Evolutionary conservation across 371 early-diverging fungal species (phyloP).

Genomic region (Mortierella sp.): DNA sequence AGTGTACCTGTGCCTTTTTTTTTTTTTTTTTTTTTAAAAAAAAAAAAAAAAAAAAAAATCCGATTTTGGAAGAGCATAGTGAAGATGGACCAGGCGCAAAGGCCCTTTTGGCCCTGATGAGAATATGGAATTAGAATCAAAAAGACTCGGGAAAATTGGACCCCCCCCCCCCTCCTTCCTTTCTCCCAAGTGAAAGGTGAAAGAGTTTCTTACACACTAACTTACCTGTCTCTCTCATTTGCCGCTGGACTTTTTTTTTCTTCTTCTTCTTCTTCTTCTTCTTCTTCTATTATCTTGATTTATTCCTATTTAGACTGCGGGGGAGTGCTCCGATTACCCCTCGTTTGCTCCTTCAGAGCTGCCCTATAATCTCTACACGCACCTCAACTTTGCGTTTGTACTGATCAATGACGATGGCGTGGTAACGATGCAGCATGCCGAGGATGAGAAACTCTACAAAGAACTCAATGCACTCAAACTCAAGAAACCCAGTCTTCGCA

Average conservation of each 20-base stretch:
- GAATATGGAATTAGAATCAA: constrained; percentile 29
- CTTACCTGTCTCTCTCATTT: no score
- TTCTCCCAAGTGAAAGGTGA: no score
- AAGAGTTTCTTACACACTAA: no score
- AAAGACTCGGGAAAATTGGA: no score
- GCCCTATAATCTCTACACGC: constrained; percentile 42
- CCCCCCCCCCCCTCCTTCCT: no score
- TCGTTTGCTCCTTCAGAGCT: constrained; percentile 37
- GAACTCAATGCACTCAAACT: constrained; percentile 41
- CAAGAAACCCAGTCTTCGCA: constrained; percentile 36
- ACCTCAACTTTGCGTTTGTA: constrained; percentile 47
- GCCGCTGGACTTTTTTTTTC: no score
- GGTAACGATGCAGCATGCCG: constrained; percentile 32
- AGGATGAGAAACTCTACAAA: constrained; percentile 27
- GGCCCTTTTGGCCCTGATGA: not conserved
- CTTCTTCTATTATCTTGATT: not conserved
- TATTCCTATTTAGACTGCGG: constrained; percentile 20
- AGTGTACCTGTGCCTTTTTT: no score
- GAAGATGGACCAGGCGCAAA: no score
- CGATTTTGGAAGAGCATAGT: no score
- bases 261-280: not conserved
- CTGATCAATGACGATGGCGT: constrained; percentile 50
- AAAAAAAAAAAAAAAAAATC: no score
- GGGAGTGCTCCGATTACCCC: constrained; percentile 41
- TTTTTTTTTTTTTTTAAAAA: no score